phyloP scores from a whole-genome alignment of 208 protist genomes.

The Crithidia sp. region DNA sequence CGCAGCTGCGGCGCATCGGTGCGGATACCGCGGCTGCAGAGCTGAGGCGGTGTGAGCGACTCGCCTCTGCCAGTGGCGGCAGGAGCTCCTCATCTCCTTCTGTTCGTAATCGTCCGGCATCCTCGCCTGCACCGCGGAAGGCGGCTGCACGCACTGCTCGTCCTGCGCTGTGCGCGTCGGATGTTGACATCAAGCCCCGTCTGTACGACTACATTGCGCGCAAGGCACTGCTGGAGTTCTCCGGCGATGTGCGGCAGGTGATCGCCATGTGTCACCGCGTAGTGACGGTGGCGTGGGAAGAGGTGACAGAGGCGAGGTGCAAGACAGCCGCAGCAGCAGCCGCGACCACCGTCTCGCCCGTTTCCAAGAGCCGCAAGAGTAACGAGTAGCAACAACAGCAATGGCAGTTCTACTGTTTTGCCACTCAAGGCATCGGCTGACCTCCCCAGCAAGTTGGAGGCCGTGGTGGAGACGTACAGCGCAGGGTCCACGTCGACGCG shows the following conservation, averaged over 20 bases:
- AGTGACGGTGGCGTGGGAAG: constrained; percentile 49
- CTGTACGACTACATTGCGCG: constrained; percentile 70
- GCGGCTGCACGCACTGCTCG: not conserved
- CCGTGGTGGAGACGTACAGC: constrained; percentile 29
- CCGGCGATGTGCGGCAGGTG: constrained; percentile 77
- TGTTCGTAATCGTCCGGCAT: not conserved
- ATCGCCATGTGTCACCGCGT: constrained; percentile 72
- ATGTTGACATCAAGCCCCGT: constrained; percentile 48
- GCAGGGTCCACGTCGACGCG: not conserved
- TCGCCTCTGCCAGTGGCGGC: constrained; percentile 2
- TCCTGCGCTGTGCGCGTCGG: not conserved
- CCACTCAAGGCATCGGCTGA: not conserved
- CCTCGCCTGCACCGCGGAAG: not conserved
- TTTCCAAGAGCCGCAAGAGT: not conserved
- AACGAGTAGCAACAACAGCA: not conserved
- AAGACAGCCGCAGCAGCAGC: not conserved
- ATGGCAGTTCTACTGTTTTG: not conserved
- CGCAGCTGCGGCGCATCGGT: constrained; percentile 56
- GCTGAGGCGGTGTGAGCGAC: constrained; percentile 31
- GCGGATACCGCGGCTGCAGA: constrained; percentile 29
- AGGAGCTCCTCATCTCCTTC: not conserved
- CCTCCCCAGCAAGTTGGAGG: constrained; percentile 33
- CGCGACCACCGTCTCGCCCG: not conserved
- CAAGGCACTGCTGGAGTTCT: constrained; percentile 66
- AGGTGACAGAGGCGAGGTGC: constrained; percentile 26